Conservation (phyloP, 352 stramenopile species). For the Globisporangium splendens region DNA sequence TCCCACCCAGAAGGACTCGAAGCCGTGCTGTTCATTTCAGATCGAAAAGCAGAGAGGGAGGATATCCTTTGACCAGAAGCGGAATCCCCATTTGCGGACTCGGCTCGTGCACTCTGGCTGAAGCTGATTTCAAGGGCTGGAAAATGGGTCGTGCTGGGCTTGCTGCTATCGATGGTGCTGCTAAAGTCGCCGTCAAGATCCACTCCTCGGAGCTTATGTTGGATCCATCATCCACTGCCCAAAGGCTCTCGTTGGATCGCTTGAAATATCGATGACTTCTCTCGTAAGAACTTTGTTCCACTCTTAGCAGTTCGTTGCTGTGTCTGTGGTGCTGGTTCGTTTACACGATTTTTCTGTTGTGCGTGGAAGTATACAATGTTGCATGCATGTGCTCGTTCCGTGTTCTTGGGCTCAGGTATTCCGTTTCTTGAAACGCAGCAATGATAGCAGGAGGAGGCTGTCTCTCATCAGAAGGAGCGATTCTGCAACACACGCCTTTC, state of each 20-base stretch:
- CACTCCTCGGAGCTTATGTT: too few relatives aligned
- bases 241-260: too few relatives aligned
- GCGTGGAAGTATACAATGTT: neutral
- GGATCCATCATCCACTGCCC: too few relatives aligned
- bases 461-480: too few relatives aligned
- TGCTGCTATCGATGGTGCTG: slow-evolving; percentile 12
- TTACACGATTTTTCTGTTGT: neutral
- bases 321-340: neutral
- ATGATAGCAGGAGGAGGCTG: too few relatives aligned
- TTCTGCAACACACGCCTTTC: too few relatives aligned
- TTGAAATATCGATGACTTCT: too few relatives aligned
- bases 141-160: slow-evolving; percentile 4
- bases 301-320: neutral
- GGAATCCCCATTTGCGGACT: neutral
- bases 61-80: neutral
- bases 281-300: too few relatives aligned
- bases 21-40: neutral
- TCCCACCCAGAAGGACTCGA: neutral
- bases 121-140: neutral
- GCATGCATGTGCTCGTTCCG: neutral
- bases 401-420: neutral
- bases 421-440: neutral
- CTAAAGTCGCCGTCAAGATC: slow-evolving; percentile 13
- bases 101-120: neutral
- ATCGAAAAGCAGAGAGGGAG: neutral